Base-by-base conservation (phyloP, 1,284 basidiomycete species). In the Boletus sp. region DNA sequence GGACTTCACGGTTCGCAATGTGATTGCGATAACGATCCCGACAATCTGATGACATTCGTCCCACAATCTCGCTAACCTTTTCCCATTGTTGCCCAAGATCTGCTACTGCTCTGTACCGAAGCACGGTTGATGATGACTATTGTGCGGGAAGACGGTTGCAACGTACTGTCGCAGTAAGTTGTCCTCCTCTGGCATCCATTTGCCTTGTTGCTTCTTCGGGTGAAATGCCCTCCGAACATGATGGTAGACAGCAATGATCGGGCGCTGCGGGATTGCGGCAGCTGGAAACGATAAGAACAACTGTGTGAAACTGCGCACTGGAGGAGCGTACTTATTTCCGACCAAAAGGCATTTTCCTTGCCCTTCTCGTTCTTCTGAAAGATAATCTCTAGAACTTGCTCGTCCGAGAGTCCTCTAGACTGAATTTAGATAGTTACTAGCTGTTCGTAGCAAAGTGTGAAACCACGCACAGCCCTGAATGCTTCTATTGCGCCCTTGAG, bases 21-120 rank as follows among this genome's bases (percentile, higher is more conserved):
- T 93, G 87, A 71, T 94, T 94, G 52, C 89, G 84, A 76, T 88
- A 94, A 60, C 93, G 82, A 74, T 95, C 93, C 17, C 91, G 83
- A 75, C 93, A 95, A 71, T 95, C 91, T 16, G 85, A 80, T 21
- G 89, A 84, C 80, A 87, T 85, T 35, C 92, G 82, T 21, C 87
- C 88, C 4, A 94, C 90, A 23, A 80, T 69, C 47, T 76, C 72
- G 67, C 87, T 85, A 55, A 95, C 82, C 65, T 86, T 87, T 71
- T 90, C 88, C 93, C 93, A 95, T 68, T 86, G 81, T 62, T 87
- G 86, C n/a, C 93, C 93, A 33, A 86, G 73, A 59, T 86, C 81
- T 6, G 71, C 71, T 17, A 94, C 86, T 30, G 90, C 90, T 55
- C 90, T 90, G 58, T 19, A 53, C 50, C 54, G 28, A 60, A 59